These are phyloP conservation scores for Fusarium cicatricum DNA, from an alignment of 2,329 filamentous ascomycete species.

Conservation along the genomic window DNA sequence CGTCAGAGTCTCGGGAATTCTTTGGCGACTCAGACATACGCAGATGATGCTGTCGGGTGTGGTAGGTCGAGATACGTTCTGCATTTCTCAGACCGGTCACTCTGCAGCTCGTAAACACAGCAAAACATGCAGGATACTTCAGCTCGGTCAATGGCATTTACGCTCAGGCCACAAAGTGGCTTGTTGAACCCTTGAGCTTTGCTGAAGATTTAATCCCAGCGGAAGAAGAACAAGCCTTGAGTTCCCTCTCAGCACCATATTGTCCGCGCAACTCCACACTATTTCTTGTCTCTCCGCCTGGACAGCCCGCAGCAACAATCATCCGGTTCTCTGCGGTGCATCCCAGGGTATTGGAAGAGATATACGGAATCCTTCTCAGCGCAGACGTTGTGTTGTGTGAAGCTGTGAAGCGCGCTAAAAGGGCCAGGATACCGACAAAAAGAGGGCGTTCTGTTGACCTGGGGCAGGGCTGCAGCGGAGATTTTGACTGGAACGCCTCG, in stretches of 20 bases:
- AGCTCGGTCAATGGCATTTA: constrained; percentile 3
- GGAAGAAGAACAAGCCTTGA: neutral
- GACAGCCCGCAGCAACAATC: constrained; percentile 8
- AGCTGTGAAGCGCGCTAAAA: too few species aligned
- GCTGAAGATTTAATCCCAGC: constrained; percentile 22
- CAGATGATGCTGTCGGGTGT: too few species aligned
- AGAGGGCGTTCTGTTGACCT: neutral
- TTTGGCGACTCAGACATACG: too few species aligned
- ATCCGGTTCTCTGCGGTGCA: too few species aligned
- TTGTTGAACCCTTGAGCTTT: neutral
- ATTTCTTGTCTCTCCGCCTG: neutral
- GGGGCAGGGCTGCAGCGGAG: too few species aligned
- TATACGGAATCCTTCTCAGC: neutral
- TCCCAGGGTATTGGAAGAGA: constrained; percentile 4
- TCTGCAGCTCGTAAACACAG: too few species aligned
- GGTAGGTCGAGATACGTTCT: too few species aligned
- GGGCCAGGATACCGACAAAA: too few species aligned
- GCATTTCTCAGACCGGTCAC: too few species aligned
- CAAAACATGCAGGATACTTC: neutral
- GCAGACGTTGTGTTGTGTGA: too few species aligned
- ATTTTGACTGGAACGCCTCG: constrained; percentile 5
- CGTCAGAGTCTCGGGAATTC: neutral
- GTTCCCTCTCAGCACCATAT: neutral
- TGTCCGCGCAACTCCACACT: neutral
- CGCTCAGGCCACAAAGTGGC: constrained; percentile 21